A percentile compares a stretch with the other conserved stretches of the same genome.
Conservation (phyloP, 257 asterid genomes). For the Thymus quinquecostatus region DNA sequence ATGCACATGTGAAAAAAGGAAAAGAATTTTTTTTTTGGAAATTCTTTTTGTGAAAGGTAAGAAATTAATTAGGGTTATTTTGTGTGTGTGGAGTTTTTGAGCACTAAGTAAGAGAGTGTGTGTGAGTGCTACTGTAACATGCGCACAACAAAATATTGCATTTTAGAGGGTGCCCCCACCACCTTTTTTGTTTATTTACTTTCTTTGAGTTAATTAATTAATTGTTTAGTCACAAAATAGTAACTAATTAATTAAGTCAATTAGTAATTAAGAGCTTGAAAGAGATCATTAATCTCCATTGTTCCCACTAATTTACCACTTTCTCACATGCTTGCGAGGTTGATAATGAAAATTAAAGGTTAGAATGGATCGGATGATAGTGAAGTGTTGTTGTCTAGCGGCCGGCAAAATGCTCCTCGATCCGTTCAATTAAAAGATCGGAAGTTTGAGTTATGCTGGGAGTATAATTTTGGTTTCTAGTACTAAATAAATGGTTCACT, state of each 20-base stretch:
- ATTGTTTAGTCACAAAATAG: slow-evolving; percentile 24
- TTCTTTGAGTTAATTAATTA: slow-evolving; percentile 11
- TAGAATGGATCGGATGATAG: not conserved
- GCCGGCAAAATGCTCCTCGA: no score
- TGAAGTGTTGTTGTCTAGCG: no score
- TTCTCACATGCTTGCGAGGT: slow-evolving; percentile 31
- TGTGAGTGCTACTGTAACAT: slow-evolving; percentile 72
- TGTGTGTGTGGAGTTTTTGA: slow-evolving; percentile 26
- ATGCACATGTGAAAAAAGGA: not conserved
- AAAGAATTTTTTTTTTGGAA: not conserved
- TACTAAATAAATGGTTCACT: no score
- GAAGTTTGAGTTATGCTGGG: no score
- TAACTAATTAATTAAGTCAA: slow-evolving; percentile 16
- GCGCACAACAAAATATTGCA: slow-evolving; percentile 55
- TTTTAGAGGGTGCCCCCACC: slow-evolving; percentile 50
- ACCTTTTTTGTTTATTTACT: slow-evolving; percentile 4
- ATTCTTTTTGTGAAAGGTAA: not conserved
- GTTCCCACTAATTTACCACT: slow-evolving; percentile 36
- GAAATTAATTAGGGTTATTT: not conserved
- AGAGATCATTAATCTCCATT: slow-evolving; percentile 17
- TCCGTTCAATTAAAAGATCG: no score
- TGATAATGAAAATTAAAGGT: slow-evolving; percentile 17
- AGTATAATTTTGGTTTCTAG: no score
- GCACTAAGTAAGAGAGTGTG: slow-evolving; percentile 32
- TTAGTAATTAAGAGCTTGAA: slow-evolving; percentile 23